Conservation (phyloP, 2,329 filamentous ascomycete species). For the Colletotrichum sidae region DNA sequence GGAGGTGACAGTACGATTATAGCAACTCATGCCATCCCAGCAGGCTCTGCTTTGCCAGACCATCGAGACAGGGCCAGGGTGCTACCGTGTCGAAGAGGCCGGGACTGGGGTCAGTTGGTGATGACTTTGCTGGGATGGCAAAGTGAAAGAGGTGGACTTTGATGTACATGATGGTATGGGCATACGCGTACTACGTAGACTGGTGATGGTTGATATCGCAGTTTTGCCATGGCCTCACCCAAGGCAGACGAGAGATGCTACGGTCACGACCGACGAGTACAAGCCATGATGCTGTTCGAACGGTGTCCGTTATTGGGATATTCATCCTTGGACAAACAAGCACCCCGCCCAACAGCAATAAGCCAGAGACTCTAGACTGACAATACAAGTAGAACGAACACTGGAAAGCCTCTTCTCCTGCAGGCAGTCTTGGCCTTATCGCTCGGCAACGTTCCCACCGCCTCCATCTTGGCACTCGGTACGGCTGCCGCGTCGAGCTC, state of each 20-base stretch:
- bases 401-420: not conserved
- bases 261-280: no score
- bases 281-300: no score
- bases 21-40: slow-evolving; percentile 24
- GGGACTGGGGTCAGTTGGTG: slow-evolving; percentile 1
- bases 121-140: slow-evolving; percentile 13
- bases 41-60: not conserved
- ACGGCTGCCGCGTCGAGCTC: slow-evolving; percentile 9
- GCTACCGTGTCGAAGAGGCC: not conserved
- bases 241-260: no score
- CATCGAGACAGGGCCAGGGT: not conserved
- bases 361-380: not conserved
- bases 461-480: slow-evolving; percentile 23
- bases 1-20: slow-evolving; percentile 5
- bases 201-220: no score
- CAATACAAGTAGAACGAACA: not conserved
- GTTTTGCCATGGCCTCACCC: no score
- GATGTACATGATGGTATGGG: no score
- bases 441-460: slow-evolving; percentile 27
- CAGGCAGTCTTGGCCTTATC: slow-evolving; percentile 23
- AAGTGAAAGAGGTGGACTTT: not conserved
- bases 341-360: no score
- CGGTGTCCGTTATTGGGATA: no score
- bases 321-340: no score
- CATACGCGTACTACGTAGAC: no score